Evolutionary conservation across 306 rosid genomes (phyloP).

Genomic region (Corylus heterophylla): DNA sequence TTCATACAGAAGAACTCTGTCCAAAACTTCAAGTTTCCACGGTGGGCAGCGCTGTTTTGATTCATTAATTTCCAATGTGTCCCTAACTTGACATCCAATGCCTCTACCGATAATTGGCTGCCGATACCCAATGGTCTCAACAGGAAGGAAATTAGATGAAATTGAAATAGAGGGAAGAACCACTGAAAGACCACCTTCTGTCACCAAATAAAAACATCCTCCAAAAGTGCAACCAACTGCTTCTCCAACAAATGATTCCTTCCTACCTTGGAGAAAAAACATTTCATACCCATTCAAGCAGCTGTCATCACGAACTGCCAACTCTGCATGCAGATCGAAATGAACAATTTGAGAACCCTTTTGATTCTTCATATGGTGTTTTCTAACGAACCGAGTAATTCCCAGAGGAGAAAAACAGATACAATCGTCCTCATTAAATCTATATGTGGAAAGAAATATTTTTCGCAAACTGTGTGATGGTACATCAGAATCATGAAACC

Average conservation of each 20-base stretch:
- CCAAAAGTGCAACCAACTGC: slow-evolving; percentile 83
- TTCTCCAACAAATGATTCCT: slow-evolving; percentile 65
- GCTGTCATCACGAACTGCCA: slow-evolving; percentile 60
- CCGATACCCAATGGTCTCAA: slow-evolving; percentile 57
- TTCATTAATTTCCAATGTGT: slow-evolving; percentile 46
- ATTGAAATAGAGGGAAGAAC: slow-evolving; percentile 73
- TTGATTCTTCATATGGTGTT: slow-evolving; percentile 36
- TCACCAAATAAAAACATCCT: slow-evolving; percentile 79
- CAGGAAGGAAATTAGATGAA: slow-evolving; percentile 61
- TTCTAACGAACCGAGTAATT: slow-evolving; percentile 64
- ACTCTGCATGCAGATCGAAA: slow-evolving; percentile 55
- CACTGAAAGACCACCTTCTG: slow-evolving; percentile 75
- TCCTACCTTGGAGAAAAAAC: slow-evolving; percentile 42
- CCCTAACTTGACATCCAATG: slow-evolving; percentile 42
- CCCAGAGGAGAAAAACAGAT: slow-evolving; percentile 82
- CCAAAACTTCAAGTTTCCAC: slow-evolving; percentile 82
- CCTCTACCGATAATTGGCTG: slow-evolving; percentile 46
- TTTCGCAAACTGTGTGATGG: slow-evolving; percentile 57
- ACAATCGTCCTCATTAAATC: slow-evolving; percentile 57
- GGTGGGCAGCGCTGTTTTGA: slow-evolving; percentile 49
- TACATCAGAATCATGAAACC: slow-evolving; percentile 39
- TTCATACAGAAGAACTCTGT: slow-evolving; percentile 82
- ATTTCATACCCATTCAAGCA: slow-evolving; percentile 43
- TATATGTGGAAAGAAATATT: slow-evolving; percentile 59
- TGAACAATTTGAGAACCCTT: slow-evolving; percentile 64